A percentile compares a stretch with the other conserved stretches of the same genome.
These are phyloP conservation scores for Murraya paniculata DNA, from an alignment of 345 rosid genomes.

Conservation along the genomic window DNA sequence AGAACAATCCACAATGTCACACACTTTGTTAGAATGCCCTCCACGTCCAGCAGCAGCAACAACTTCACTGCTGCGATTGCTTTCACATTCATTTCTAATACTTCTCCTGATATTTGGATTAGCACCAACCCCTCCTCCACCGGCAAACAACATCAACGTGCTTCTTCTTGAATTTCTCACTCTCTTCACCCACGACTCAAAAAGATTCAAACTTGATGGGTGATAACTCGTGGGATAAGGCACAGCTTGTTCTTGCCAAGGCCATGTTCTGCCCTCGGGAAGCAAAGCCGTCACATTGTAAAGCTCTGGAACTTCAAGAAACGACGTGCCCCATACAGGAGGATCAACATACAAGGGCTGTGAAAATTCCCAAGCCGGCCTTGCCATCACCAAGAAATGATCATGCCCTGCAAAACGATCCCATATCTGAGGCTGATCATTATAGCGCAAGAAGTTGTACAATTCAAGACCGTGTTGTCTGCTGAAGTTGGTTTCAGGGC, in stretches of 20 bases:
- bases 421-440: constrained; percentile 61
- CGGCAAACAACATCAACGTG: constrained; percentile 72
- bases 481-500: constrained; percentile 69
- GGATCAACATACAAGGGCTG: constrained; percentile 67
- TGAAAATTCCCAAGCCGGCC: constrained; percentile 97
- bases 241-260: constrained; percentile 92
- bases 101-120: constrained; percentile 75
- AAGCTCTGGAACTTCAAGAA: constrained; percentile 73
- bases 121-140: constrained; percentile 70
- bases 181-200: constrained; percentile 68
- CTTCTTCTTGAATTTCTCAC: constrained; percentile 56
- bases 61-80: constrained; percentile 9
- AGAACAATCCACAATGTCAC: constrained; percentile 84
- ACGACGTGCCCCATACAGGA: constrained; percentile 92
- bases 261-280: constrained; percentile 65
- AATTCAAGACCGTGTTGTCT: constrained; percentile 68
- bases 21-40: constrained; percentile 32
- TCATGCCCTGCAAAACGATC: constrained; percentile 53
- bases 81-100: constrained; percentile 73
- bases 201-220: constrained; percentile 56
- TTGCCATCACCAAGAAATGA: constrained; percentile 84
- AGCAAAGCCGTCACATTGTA: constrained; percentile 73
- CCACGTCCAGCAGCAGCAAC: background rate
- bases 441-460: constrained; percentile 39
- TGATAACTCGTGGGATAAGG: constrained; percentile 95